phyloP scores from a whole-genome alignment of 305 asterid species.

The Fraxinus albicans region DNA sequence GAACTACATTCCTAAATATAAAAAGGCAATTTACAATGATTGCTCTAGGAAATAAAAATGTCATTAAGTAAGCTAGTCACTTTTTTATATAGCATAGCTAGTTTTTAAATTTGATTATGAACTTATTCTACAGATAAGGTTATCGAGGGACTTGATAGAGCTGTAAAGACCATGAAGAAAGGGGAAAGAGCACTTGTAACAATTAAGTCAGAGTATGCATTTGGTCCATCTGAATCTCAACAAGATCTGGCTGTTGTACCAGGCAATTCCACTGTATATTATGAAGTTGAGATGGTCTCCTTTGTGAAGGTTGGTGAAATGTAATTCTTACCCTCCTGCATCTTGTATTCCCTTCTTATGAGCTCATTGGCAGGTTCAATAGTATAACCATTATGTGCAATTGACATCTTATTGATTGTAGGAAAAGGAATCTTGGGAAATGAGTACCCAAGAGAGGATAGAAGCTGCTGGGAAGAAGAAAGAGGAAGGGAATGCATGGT shows the following conservation, averaged over 20 bases:
- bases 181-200: slow-evolving; percentile 70
- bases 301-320: slow-evolving; percentile 63
- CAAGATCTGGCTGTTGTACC: slow-evolving; percentile 79
- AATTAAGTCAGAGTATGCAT: slow-evolving; percentile 78
- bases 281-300: slow-evolving; percentile 81
- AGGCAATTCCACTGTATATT: slow-evolving; percentile 65
- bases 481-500: slow-evolving; percentile 75
- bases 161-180: slow-evolving; percentile 77
- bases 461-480: slow-evolving; percentile 80
- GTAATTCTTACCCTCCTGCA: background rate
- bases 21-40: background rate
- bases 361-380: background rate
- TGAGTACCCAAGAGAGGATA: slow-evolving; percentile 70
- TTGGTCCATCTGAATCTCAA: slow-evolving; percentile 62
- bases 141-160: slow-evolving; percentile 74
- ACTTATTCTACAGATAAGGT: slow-evolving; percentile 67
- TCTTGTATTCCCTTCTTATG: background rate
- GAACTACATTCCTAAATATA: background rate
- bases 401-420: slow-evolving; percentile 20
- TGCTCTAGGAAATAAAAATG: background rate
- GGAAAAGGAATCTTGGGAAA: slow-evolving; percentile 97
- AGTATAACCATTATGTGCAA: background rate
- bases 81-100: background rate
- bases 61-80: background rate
- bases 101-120: background rate